These are phyloP conservation scores for Mucor indicus DNA, from an alignment of 371 early-diverging fungal species.

Conservation along the genomic window DNA sequence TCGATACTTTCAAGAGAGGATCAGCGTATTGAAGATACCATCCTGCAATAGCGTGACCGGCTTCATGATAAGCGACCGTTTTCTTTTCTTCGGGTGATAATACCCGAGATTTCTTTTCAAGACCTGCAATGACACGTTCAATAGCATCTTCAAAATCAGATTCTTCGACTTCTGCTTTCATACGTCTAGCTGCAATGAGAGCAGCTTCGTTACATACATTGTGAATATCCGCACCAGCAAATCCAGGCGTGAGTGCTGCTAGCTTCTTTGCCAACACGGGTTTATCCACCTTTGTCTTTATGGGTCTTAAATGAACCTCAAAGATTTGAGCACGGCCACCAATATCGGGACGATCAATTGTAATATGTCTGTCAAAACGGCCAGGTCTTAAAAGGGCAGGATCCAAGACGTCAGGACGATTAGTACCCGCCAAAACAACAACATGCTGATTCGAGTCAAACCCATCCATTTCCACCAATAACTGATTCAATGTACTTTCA, in stretches of 20 bases:
- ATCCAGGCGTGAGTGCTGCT: conserved; percentile 95
- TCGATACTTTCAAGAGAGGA: conserved; percentile 94
- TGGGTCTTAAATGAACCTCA: conserved; percentile 92
- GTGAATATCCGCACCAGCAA: conserved; percentile 95
- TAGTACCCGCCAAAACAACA: conserved; percentile 94
- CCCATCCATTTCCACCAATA: conserved; percentile 99
- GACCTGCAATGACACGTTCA: conserved; percentile 96
- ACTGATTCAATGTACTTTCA: conserved; percentile 96
- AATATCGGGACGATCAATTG: conserved; percentile 96
- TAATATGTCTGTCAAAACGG: conserved; percentile 98
- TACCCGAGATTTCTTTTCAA: conserved; percentile 96
- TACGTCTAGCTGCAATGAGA: conserved; percentile 88
- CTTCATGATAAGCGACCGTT: conserved; percentile 98
- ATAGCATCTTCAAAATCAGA: conserved; percentile 95
- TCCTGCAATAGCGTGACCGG: conserved; percentile 97
- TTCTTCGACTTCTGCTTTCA: conserved; percentile 69
- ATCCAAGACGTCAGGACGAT: conserved; percentile 90
- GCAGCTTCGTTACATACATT: conserved; percentile 99
- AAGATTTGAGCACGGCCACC: conserved; percentile 94
- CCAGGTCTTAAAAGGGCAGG: conserved; percentile 95
- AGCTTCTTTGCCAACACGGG: conserved; percentile 72
- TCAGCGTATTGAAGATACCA: conserved; percentile 96
- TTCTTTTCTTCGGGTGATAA: conserved; percentile 96
- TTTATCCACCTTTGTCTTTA: conserved; percentile 82
- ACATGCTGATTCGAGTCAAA: conserved; percentile 90